Base-by-base conservation (phyloP, 495 filamentous ascomycete species). In the Xylaria sp. region DNA sequence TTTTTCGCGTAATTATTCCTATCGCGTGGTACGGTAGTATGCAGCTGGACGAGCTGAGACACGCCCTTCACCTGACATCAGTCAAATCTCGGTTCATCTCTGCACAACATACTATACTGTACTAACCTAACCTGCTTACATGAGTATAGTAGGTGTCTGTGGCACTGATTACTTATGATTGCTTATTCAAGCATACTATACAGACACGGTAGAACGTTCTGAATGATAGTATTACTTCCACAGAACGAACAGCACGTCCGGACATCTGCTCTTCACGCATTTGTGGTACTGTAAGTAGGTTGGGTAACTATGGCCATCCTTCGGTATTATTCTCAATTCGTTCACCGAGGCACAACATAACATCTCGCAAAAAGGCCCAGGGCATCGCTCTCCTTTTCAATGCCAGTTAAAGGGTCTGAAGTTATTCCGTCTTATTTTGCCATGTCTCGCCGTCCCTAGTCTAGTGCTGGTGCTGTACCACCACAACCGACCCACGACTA, bases 401-500 rank as follows among this genome's bases (percentile, higher is more conserved):
- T 17, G 55, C 31, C 7, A 59, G 31, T 12, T 4, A 59, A 59
- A 59, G 37, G n/a, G 19, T 21, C 31, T 24, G 31, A 59, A 33
- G 37, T 37, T 37, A 24, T 53, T 21, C 59, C 59, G 68, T 63
- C 68, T 63, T 70, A 63, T 70, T 48, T 53, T 24, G 29, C 44
- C 43, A 53, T 62, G 55, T 53, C 58, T 52, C 31, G 35, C 31
- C n/a, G 4, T 33, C 33, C 48, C 33, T 15, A 31, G 33, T 67
- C 33, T 59, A 37, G 57, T 40, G 33, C 9, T n/a, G 11, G 29
- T 59, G 57, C 19, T 8, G 31, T 40, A 59, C 15, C 26, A n/a
- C 29, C 29, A 17, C 31, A 1, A 35, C 21, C n/a, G 61, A 2
- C 15, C 61, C 11, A 46, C 31, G 19, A 41, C 61, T 63, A 46